A percentile compares a stretch with the other conserved stretches of the same genome.
Conservation (phyloP, 2,329 filamentous ascomycete species). For the Beauveria pseudobassiana region DNA sequence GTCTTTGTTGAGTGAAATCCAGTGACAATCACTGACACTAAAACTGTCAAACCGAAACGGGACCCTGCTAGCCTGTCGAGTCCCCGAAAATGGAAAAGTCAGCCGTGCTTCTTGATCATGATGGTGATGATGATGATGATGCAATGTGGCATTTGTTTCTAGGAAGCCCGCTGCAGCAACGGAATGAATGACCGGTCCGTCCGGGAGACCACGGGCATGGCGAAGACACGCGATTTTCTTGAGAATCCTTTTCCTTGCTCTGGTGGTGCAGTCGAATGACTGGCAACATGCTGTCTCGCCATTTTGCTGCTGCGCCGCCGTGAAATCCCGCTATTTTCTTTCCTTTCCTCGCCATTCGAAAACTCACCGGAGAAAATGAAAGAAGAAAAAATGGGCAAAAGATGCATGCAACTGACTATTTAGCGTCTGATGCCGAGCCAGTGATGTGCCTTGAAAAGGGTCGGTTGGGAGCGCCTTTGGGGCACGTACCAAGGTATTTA, state of each 20-base stretch:
- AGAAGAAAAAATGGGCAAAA: neutral
- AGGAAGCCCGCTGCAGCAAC: neutral
- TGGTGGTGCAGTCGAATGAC: neutral
- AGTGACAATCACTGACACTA: neutral
- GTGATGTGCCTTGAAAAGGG: neutral
- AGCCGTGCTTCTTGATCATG: neutral
- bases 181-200: constrained; percentile 8
- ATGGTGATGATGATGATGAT: neutral
- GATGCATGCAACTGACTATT: neutral
- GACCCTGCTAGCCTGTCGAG: too few species aligned
- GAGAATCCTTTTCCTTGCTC: neutral
- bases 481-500: neutral
- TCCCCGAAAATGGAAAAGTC: neutral
- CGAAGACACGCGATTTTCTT: neutral
- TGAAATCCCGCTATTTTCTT: neutral
- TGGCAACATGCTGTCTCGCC: constrained; percentile 4
- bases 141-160: constrained; percentile 6
- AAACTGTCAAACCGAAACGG: too few species aligned
- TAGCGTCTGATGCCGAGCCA: neutral
- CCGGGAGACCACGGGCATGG: constrained; percentile 3
- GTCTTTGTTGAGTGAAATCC: neutral
- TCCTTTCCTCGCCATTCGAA: neutral
- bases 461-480: neutral
- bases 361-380: neutral
- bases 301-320: neutral